Conservation (phyloP, 2,329 filamentous ascomycete genomes). For the Neurospora sp. region DNA sequence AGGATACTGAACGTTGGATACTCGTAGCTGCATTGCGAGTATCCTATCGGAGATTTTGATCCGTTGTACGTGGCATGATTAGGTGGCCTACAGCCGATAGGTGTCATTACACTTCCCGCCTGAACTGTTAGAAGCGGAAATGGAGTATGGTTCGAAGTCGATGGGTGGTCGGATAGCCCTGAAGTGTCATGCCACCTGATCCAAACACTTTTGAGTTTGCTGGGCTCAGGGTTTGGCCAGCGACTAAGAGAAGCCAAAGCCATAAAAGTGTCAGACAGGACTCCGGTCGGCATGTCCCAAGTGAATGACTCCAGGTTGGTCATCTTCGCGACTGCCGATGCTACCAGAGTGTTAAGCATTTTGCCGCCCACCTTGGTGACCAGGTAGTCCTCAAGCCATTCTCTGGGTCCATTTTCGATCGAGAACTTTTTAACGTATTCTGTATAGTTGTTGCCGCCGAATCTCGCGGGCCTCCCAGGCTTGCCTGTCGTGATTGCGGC, state of each 20-base stretch:
- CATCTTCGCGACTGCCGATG: conserved; percentile 72
- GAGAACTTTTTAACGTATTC: conserved; percentile 75
- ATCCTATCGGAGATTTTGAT: conserved; percentile 31
- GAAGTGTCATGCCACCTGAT: conserved; percentile 75
- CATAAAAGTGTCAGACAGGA: conserved; percentile 72
- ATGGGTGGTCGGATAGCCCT: conserved; percentile 26
- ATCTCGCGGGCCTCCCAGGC: conserved; percentile 18
- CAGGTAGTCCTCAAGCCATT: conserved; percentile 74
- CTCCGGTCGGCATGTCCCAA: conserved; percentile 85
- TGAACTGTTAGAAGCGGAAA: conserved; percentile 13
- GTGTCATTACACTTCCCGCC: conserved; percentile 28
- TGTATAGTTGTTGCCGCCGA: conserved; percentile 56
- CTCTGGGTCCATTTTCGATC: conserved; percentile 66
- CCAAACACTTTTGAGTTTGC: conserved; percentile 65
- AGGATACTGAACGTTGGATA: conserved; percentile 73
- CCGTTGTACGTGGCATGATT: neutral
- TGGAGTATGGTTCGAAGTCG: conserved; percentile 5
- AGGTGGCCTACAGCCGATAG: conserved; percentile 22
- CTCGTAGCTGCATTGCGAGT: conserved; percentile 53
- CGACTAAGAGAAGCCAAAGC: conserved; percentile 63
- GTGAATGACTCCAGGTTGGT: conserved; percentile 70
- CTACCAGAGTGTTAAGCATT: conserved; percentile 77
- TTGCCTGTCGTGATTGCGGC: conserved; percentile 27
- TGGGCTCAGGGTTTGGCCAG: conserved; percentile 40
- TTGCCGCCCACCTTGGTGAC: conserved; percentile 77